Base-by-base conservation (phyloP, 768 basidiomycete species). In the Boletus reticulatus region DNA sequence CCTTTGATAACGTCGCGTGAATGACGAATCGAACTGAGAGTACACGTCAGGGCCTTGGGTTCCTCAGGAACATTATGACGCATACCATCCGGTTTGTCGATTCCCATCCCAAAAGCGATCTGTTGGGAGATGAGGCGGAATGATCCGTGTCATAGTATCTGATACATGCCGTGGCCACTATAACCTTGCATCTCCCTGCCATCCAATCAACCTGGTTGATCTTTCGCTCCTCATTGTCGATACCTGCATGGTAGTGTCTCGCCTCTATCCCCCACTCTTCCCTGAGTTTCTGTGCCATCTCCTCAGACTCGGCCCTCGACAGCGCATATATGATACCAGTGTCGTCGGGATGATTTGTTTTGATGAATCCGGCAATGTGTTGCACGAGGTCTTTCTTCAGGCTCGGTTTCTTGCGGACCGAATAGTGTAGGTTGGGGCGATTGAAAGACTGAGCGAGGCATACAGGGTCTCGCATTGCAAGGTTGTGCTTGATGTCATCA, bases 31-130 rank as follows among this genome's bases (percentile, higher is more conserved):
- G 89, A 8, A 96, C 94, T 93, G 43, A 29, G 43, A 58, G 57
- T 47, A 31, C n/a, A 37, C 4, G 38, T 62, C 36, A 66, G 24
- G 14, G 2, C 13, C 14, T 47, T 43, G 7, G 36, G 29, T 39
- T 8, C 13, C 3, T 42, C 9, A 11, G 19, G 12, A 29, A 46
- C 27, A 27, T 56, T 10, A 13, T 48, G 22, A 34, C 20, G 10
- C 75, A 58, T 68, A 88, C 88, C 89, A 62, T 91, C 82, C 6
- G 84, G 70, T 69, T 95, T 94, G 71, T 95, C 92, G 48, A 96
- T 92, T 1, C 96, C 95, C 94, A 98, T 98, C 12, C 96, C 96
- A 69, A 98, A 98, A 0, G 94, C 94, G 60, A 94, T 84, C 93
- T 94, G 64, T 34, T 22, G 38, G 50, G 57, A 16, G 4, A 24